Evolutionary conservation across 169 alveolate species (phyloP).

Genomic region (Nephromyces sp.): DNA sequence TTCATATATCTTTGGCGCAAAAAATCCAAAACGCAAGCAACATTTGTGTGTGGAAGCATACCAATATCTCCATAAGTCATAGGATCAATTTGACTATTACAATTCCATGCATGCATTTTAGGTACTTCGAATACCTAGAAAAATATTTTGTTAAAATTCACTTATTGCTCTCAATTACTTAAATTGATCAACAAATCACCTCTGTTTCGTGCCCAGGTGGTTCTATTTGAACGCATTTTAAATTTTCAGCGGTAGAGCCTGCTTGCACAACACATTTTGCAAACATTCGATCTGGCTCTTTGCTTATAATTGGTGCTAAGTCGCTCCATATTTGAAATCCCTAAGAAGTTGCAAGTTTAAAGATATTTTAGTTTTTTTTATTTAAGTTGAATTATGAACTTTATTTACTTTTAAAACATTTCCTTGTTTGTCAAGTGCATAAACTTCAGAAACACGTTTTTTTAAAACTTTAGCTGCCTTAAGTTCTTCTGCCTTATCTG

Average conservation of each 20-base stretch:
- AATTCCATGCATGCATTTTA: conserved; percentile 63
- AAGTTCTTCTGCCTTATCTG: conserved; percentile 20
- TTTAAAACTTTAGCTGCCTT: conserved; percentile 29
- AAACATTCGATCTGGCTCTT: conserved; percentile 73
- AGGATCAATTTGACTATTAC: conserved; percentile 76
- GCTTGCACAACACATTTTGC: conserved; percentile 79
- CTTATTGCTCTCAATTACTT: no score
- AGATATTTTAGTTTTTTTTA: not conserved
- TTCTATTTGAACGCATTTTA: conserved; percentile 66
- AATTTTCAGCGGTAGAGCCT: conserved; percentile 61
- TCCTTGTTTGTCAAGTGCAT: conserved; percentile 32
- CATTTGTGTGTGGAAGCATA: conserved; percentile 75
- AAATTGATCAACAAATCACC: not conserved
- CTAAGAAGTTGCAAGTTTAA: conserved; percentile 24
- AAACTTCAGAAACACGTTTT: conserved; percentile 31
- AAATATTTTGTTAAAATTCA: conserved; percentile 20
- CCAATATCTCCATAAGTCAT: conserved; percentile 84
- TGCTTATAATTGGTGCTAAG: conserved; percentile 73
- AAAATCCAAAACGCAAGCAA: conserved; percentile 80
- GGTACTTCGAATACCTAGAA: conserved; percentile 69
- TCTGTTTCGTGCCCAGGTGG: conserved; percentile 46
- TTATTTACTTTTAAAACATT: conserved; percentile 23
- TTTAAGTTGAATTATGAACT: not conserved
- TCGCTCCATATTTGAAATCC: conserved; percentile 82
- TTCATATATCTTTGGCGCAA: conserved; percentile 62